Conservation (phyloP, 208 protist species). For the Wallacemonas rigidus region DNA sequence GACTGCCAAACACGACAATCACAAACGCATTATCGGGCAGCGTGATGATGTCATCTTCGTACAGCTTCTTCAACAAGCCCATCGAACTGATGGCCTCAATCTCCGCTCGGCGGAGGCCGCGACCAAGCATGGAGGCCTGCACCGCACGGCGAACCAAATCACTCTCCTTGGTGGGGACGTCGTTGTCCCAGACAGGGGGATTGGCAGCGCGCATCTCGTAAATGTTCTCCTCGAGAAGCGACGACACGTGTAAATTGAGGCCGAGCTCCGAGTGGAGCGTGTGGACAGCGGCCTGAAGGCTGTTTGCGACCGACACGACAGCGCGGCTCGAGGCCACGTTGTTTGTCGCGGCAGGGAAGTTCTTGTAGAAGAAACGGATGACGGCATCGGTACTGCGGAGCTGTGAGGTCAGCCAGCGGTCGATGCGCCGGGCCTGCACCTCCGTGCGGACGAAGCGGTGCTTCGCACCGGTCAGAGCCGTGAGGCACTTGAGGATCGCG, state of each 20-base stretch:
- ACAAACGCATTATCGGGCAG: slow-evolving; percentile 69
- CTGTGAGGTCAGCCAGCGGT: slow-evolving; percentile 60
- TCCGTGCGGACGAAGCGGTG: slow-evolving; percentile 53
- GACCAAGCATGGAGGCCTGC: slow-evolving; percentile 57
- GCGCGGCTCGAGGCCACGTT: slow-evolving; percentile 67
- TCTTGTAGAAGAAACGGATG: slow-evolving; percentile 76
- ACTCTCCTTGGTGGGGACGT: slow-evolving; percentile 49
- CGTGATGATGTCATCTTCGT: slow-evolving; percentile 63
- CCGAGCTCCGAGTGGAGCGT: slow-evolving; percentile 57
- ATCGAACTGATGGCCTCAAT: slow-evolving; percentile 66
- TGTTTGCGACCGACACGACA: slow-evolving; percentile 58
- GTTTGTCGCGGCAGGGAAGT: slow-evolving; percentile 71
- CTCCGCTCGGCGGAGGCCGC: slow-evolving; percentile 54
- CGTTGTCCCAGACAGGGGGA: slow-evolving; percentile 52
- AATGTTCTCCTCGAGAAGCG: slow-evolving; percentile 39
- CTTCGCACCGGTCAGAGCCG: slow-evolving; percentile 50
- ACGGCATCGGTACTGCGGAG: slow-evolving; percentile 44
- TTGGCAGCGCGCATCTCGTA: slow-evolving; percentile 45
- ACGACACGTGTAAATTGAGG: slow-evolving; percentile 43
- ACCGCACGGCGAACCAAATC: slow-evolving; percentile 70
- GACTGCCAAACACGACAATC: slow-evolving; percentile 72
- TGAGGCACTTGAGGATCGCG: slow-evolving; percentile 66
- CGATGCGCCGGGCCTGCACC: slow-evolving; percentile 53
- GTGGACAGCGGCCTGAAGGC: slow-evolving; percentile 41
- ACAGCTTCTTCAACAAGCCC: slow-evolving; percentile 60